Conservation (phyloP, 306 rosid genomes). For the Ziziphus jujuba region DNA sequence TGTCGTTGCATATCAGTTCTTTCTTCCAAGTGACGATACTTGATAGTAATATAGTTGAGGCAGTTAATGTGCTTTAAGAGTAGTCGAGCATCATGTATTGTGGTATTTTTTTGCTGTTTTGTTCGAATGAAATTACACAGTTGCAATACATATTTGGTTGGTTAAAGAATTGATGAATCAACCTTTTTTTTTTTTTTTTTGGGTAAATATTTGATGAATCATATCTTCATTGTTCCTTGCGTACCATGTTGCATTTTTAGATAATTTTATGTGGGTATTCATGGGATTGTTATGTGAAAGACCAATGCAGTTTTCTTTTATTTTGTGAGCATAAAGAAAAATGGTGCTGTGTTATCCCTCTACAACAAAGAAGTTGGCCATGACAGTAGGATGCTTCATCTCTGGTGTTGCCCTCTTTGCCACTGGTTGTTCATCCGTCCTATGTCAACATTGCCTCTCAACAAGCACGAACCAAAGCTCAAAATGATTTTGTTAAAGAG, state of each 20-base stretch:
- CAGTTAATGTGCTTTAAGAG: too few relatives aligned
- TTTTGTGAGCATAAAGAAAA: slow-evolving; percentile 2
- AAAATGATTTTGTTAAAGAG: slow-evolving; percentile 52
- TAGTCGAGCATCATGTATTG: too few relatives aligned
- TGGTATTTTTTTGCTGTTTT: too few relatives aligned
- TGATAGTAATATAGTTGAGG: neutral
- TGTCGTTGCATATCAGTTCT: neutral
- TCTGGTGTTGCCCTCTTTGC: slow-evolving; percentile 59
- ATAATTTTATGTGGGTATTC: too few relatives aligned
- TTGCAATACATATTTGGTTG: too few relatives aligned
- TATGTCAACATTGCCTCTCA: slow-evolving; percentile 71
- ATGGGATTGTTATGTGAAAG: too few relatives aligned
- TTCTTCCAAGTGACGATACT: neutral
- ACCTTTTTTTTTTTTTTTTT: too few relatives aligned
- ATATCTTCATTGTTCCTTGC: too few relatives aligned
- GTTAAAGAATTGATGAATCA: too few relatives aligned
- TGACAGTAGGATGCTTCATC: slow-evolving; percentile 51
- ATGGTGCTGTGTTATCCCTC: slow-evolving; percentile 79
- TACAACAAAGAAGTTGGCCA: slow-evolving; percentile 64
- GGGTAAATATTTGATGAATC: too few relatives aligned
- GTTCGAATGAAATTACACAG: too few relatives aligned
- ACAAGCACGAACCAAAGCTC: slow-evolving; percentile 67
- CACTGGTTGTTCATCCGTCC: slow-evolving; percentile 56
- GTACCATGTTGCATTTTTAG: too few relatives aligned
- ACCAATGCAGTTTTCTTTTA: neutral